Base-by-base conservation (phyloP, 1,284 basidiomycete genomes). In the Malassezia caprae region DNA sequence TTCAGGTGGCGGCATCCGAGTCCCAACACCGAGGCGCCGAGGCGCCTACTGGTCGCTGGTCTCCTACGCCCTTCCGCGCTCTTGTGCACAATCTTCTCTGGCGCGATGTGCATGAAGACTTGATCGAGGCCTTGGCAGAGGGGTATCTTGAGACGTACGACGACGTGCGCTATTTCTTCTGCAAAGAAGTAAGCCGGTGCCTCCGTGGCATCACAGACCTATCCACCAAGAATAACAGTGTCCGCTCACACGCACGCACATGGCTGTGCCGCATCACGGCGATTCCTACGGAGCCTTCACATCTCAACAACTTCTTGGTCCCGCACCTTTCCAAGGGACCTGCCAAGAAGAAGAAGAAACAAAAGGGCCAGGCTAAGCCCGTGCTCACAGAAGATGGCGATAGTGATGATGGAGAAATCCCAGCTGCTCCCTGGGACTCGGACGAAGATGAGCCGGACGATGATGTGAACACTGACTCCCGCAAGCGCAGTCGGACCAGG, bases 91-190 rank as follows among this genome's bases (percentile, higher is more conserved):
- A 37, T 2, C 11, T 51, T n/a, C 26, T 57, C 2, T 34, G 31
- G 35, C 35, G 58, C 1, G 53, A 52, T 8, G 56, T 72, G 0
- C 40, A 43, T 2, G 56, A 62, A n/a, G 72, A 74, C 27, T 56
- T 74, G 11, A 35, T 64, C 3, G 59, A 42, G 12, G 56, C 56
- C 24, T 66, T 74, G 10, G 60, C 62, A 7, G 61, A 69, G 12
- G 63, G 60, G 26, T 66, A 62, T 2, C 41, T 72, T 35, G 62
- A 74, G 23, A 57, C 66, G 44, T 72, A 91, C 72, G 88, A 91
- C 61, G 72, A 74, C 72, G 79, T 96, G 24, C 83, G 91, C 55
- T 94, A 87, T 84, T 88, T 87, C 75, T 94, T 94, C 77, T 81
- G 96, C 57, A 82, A 86, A 34, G 90, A 94, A 67, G 79, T 86